Conservation (phyloP, 805 yeast genomes). For the Wickerhamomyces hampshirensis region DNA sequence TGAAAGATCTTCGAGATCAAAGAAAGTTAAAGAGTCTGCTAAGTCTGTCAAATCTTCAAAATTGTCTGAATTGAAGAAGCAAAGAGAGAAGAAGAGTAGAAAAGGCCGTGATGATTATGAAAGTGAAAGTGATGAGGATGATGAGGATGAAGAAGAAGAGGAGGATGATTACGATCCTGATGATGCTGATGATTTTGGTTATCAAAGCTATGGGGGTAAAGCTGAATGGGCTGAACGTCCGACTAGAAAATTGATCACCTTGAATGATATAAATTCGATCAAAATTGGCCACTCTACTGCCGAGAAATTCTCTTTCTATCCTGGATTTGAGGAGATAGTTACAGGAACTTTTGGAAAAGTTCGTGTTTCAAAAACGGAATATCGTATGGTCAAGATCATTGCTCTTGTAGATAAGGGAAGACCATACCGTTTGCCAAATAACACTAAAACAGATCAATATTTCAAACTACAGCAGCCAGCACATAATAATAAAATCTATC, state of each 20-base stretch:
- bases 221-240: conserved; percentile 46
- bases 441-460: conserved; percentile 46
- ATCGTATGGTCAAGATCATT: conserved; percentile 63
- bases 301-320: conserved; percentile 73
- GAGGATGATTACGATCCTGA: conserved; percentile 39
- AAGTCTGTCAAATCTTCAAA: conserved; percentile 42
- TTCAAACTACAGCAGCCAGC: conserved; percentile 80
- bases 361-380: conserved; percentile 65
- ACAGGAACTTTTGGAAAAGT: conserved; percentile 78
- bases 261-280: conserved; percentile 65
- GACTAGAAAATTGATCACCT: conserved; percentile 41
- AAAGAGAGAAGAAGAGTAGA: conserved; percentile 60
- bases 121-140: conserved; percentile 46
- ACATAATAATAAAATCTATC: conserved; percentile 65
- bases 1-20: conserved; percentile 32
- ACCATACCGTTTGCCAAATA: conserved; percentile 37
- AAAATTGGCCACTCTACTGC: conserved; percentile 75
- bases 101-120: conserved; percentile 33
- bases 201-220: conserved; percentile 39
- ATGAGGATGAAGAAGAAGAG: conserved; percentile 35
- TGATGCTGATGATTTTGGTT: too few species aligned
- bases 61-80: conserved; percentile 69
- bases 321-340: conserved; percentile 67
- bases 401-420: conserved; percentile 28
- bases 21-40: conserved; percentile 24